These are phyloP conservation scores for Zoysia japonica DNA, from an alignment of 176 grass and related monocot genomes.

Conservation along the genomic window DNA sequence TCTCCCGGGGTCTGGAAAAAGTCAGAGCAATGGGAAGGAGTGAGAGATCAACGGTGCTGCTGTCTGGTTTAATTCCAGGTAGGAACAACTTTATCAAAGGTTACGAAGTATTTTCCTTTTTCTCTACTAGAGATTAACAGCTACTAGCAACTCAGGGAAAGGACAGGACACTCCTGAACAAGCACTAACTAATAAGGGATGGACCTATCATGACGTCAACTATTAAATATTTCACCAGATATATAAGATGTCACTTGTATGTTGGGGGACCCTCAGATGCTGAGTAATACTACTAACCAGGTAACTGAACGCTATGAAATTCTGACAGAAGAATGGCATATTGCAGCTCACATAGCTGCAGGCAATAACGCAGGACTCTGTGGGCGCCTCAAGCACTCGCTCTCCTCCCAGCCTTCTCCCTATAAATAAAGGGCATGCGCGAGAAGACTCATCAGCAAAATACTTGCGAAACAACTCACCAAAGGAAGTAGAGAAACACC, in stretches of 20 bases:
- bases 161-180: conserved; percentile 10
- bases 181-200: conserved; percentile 20
- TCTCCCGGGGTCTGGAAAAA: conserved; percentile 6
- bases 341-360: conserved; percentile 37
- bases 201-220: conserved; percentile 8
- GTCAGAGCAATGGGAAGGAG: neutral
- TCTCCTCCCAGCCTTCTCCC: conserved; percentile 29
- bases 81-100: no score
- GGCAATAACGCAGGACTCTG: conserved; percentile 35
- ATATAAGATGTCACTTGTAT: conserved; percentile 17
- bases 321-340: conserved; percentile 35
- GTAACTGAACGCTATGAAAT: conserved; percentile 37
- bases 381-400: conserved; percentile 23
- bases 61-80: neutral
- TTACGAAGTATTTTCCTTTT: no score
- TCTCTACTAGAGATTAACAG: no score
- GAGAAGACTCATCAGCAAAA: conserved; percentile 28
- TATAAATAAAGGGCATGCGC: conserved; percentile 53
- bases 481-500: conserved; percentile 26
- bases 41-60: neutral
- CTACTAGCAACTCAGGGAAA: conserved; percentile 4
- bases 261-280: conserved; percentile 29
- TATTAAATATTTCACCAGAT: conserved; percentile 31
- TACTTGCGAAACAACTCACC: conserved; percentile 14
- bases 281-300: neutral